These are phyloP conservation scores for Vanrija pseudolonga DNA, from an alignment of 1,284 basidiomycete genomes.

Conservation along the genomic window DNA sequence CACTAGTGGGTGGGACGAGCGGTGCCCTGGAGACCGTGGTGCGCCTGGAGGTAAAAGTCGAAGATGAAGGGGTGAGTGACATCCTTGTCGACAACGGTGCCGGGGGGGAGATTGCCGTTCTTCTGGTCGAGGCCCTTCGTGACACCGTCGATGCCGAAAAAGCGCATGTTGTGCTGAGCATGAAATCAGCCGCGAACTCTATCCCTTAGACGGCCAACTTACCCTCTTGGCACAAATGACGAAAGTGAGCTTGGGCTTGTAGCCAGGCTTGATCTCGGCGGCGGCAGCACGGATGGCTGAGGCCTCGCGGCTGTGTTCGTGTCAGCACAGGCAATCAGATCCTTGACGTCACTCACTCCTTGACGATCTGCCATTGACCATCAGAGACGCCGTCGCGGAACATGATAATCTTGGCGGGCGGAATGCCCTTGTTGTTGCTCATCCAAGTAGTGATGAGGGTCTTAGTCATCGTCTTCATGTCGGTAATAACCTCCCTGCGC, in stretches of 20 bases:
- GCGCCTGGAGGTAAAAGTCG: conserved; percentile 47
- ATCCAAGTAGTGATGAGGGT: conserved; percentile 33
- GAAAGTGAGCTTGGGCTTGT: conserved; percentile 48
- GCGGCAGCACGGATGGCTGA: conserved; percentile 29
- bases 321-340: not conserved
- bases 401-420: conserved; percentile 48
- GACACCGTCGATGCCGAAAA: conserved; percentile 35
- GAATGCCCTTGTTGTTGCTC: conserved; percentile 36
- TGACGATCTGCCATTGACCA: conserved; percentile 51
- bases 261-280: conserved; percentile 27
- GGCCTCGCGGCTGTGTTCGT: conserved; percentile 31
- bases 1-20: conserved; percentile 51
- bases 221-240: conserved; percentile 47
- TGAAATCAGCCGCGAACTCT: not conserved
- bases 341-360: conserved; percentile 30
- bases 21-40: conserved; percentile 47
- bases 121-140: conserved; percentile 7
- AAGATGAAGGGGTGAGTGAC: conserved; percentile 51
- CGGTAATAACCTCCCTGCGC: conserved; percentile 30
- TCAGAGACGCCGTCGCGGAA: conserved; percentile 54
- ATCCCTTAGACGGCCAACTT: not conserved
- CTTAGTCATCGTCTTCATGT: conserved; percentile 32
- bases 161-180: conserved; percentile 48
- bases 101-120: conserved; percentile 49
- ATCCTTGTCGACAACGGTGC: conserved; percentile 44